Evolutionary conservation across 192 early-diverging fungal genomes (phyloP).

Genomic region (Gonapodya prolifera): DNA sequence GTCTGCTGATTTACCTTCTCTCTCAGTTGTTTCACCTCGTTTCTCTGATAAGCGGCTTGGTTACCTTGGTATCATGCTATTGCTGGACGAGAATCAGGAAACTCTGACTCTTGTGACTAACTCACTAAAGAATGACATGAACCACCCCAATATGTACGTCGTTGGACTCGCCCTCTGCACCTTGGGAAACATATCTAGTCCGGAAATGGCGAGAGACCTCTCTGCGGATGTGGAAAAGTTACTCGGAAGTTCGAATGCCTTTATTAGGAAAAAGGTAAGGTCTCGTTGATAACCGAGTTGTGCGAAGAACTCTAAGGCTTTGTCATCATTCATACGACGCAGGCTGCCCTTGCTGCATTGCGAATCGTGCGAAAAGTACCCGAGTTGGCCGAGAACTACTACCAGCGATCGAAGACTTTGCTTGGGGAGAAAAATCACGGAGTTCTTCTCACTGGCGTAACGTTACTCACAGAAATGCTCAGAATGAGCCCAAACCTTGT

Average conservation of each 20-base stretch:
- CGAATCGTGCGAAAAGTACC: slow-evolving; percentile 86
- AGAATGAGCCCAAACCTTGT: slow-evolving; percentile 50
- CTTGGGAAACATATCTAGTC: slow-evolving; percentile 89
- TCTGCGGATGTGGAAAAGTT: slow-evolving; percentile 87
- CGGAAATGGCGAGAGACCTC: slow-evolving; percentile 90
- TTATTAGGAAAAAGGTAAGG: slow-evolving; percentile 88
- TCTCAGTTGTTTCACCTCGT: slow-evolving; percentile 64
- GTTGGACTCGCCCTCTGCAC: slow-evolving; percentile 96
- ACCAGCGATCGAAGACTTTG: slow-evolving; percentile 53
- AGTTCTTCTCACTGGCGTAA: slow-evolving; percentile 80
- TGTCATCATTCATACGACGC: too few species aligned
- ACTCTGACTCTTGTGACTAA: slow-evolving; percentile 95
- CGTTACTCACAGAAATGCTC: slow-evolving; percentile 86
- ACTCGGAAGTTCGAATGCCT: slow-evolving; percentile 79
- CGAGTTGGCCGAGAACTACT: slow-evolving; percentile 80
- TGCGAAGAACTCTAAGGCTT: neutral
- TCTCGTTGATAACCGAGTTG: neutral
- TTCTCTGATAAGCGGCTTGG: slow-evolving; percentile 98
- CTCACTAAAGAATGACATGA: slow-evolving; percentile 95
- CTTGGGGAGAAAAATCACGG: slow-evolving; percentile 91
- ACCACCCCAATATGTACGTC: slow-evolving; percentile 88
- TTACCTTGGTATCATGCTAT: slow-evolving; percentile 93
- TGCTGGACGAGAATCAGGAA: slow-evolving; percentile 97
- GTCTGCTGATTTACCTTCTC: neutral
- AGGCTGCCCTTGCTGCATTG: slow-evolving; percentile 88